Percentiles rank a stretch among this genome's conserved stretches.
Evolutionary conservation across 2,329 filamentous ascomycete genomes (phyloP).

Genomic region (Ploettnerulaceae sp.): DNA sequence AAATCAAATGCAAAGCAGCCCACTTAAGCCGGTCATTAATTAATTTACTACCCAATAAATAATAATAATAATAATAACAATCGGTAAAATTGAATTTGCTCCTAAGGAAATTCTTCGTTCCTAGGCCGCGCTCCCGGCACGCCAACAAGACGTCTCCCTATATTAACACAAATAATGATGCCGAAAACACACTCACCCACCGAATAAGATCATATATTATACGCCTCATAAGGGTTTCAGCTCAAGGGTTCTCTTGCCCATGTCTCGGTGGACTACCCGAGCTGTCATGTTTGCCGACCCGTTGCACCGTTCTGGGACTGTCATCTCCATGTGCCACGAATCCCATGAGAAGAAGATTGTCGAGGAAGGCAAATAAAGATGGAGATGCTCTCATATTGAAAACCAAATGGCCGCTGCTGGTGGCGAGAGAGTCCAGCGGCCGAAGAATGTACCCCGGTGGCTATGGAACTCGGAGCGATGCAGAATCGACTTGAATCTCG

Average conservation of each 20-base stretch:
- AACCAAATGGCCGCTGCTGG: not conserved
- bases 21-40: slow-evolving; percentile 3
- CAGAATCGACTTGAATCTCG: not conserved
- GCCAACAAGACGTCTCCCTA: not conserved
- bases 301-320: slow-evolving; percentile 4
- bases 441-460: not conserved
- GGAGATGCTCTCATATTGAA: slow-evolving; percentile 1
- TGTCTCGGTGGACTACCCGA: slow-evolving; percentile 11
- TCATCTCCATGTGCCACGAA: slow-evolving; percentile 3
- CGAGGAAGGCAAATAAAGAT: not conserved
- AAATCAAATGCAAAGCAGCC: not conserved
- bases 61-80: no score
- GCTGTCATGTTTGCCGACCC: slow-evolving; percentile 5
- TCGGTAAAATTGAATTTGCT: not conserved
- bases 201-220: slow-evolving; percentile 11
- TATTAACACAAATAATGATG: not conserved
- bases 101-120: not conserved
- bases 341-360: not conserved
- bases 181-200: not conserved
- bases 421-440: not conserved
- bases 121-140: not conserved
- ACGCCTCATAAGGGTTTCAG: slow-evolving; percentile 15
- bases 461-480: not conserved
- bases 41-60: not conserved
- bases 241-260: slow-evolving; percentile 4